phyloP scores from a whole-genome alignment of 2,329 filamentous ascomycete genomes.

The Diaporthe sp. region DNA sequence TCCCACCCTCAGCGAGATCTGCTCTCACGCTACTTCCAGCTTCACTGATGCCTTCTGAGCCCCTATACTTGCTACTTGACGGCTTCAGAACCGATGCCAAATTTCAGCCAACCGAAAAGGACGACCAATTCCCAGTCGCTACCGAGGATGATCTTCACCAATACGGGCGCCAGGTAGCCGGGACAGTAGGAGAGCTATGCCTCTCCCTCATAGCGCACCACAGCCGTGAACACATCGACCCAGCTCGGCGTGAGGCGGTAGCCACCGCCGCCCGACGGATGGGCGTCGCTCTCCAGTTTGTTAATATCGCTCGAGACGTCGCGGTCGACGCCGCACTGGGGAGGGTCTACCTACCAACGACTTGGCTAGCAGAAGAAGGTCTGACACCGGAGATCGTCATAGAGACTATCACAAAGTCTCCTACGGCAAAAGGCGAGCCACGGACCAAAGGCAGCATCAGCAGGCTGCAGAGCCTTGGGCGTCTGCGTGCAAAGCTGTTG shows the following conservation, averaged over 20 bases:
- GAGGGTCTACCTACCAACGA: conserved; percentile 76
- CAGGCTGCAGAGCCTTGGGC: conserved; percentile 47
- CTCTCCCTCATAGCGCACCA: conserved; percentile 76
- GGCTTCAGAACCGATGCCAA: conserved; percentile 77
- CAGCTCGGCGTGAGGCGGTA: conserved; percentile 55
- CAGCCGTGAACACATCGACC: conserved; percentile 49
- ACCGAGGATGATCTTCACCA: conserved; percentile 69
- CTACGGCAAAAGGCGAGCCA: background rate
- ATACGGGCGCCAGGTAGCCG: conserved; percentile 78
- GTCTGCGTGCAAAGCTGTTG: conserved; percentile 66
- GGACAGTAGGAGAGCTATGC: conserved; percentile 78
- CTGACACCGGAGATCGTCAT: conserved; percentile 68
- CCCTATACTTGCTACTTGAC: conserved; percentile 73
- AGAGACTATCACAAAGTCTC: conserved; percentile 56
- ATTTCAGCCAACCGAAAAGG: conserved; percentile 54
- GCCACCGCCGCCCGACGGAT: conserved; percentile 71
- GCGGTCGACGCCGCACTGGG: conserved; percentile 72
- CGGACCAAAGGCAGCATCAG: background rate
- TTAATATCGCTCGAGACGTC: conserved; percentile 84
- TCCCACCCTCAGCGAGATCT: conserved; percentile 64
- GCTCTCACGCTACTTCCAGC: conserved; percentile 72
- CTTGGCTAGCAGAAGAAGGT: conserved; percentile 72
- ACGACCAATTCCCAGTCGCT: conserved; percentile 65
- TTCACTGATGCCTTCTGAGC: conserved; percentile 65
- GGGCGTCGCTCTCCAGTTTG: conserved; percentile 81